Base-by-base conservation (phyloP, 1,284 basidiomycete species). In the Trichosporon sp. region DNA sequence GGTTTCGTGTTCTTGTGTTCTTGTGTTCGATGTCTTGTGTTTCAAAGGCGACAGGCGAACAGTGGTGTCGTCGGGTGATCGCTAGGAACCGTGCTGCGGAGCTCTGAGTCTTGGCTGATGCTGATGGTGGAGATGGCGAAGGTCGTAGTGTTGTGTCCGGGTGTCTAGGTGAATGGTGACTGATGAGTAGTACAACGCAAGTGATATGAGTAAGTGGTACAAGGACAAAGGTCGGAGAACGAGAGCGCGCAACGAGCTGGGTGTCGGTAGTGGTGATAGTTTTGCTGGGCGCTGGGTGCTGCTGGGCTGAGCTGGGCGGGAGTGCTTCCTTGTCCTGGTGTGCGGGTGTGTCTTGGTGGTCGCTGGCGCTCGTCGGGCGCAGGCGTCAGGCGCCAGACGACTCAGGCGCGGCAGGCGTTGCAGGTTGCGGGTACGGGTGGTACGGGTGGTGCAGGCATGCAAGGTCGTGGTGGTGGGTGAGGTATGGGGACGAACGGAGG, bases 131-230 rank as follows among this genome's bases (percentile, higher is more conserved):
- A 12, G 38, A 40, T 40, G 11, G 26, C 26, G 26, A 26, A 26
- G 26, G 26, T 26, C 26, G 26, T 26, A 26, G 38, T 40, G 12
- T 10, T 40, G 38, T 40, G 35, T 26, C 26, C 26, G 26, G 26
- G 38, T 40, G 38, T 40, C 38, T 32, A 37, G 59, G 59, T 35
- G 10, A 8, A 4, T 32, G 26, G 31, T 32, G 59, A n/a, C 16
- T 35, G 31, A 37, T 63, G 59, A 63, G 59, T 63, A 63, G 31
- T 63, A 63, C 59, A 63, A 63, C 59, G 32, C 32, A n/a, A 35
- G 31, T 35, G 31, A 2, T 14, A 37, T n/a, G 16, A 37, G 59
- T 63, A 32, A 63, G 59, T 35, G 59, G 59, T 63, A n/a, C 59
- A 63, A 37, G 32, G 32, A 35, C 59, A 63, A 63, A 35, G 59